phyloP scores from a whole-genome alignment of 1,284 basidiomycete species.

The Puccinia triticina region DNA sequence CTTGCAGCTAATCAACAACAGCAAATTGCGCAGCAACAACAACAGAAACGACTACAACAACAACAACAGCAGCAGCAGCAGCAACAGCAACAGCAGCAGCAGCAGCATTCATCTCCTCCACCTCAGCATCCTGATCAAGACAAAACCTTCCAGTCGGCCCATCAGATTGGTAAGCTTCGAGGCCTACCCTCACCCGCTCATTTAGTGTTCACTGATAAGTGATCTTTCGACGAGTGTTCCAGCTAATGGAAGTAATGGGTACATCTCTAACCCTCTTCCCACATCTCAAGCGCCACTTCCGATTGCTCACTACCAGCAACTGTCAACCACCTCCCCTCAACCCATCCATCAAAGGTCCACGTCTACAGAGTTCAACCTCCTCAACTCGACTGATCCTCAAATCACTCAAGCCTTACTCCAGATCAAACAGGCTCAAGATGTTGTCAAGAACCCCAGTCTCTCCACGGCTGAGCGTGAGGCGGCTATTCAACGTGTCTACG shows the following conservation, averaged over 20 bases:
- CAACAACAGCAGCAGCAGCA: constrained; percentile 34
- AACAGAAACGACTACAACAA: constrained; percentile 27
- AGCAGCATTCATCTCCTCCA: constrained; percentile 24
- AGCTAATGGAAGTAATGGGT: constrained; percentile 16
- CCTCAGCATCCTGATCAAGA: constrained; percentile 34
- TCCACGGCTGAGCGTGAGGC: constrained; percentile 32
- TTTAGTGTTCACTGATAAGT: not conserved
- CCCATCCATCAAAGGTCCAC: constrained; percentile 6
- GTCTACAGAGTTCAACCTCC: not conserved
- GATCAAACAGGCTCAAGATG: constrained; percentile 40
- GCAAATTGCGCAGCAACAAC: constrained; percentile 36
- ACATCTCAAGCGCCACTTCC: constrained; percentile 25
- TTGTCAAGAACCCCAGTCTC: constrained; percentile 15
- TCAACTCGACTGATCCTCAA: constrained; percentile 12
- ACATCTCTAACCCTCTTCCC: constrained; percentile 6
- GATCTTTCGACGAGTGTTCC: not conserved
- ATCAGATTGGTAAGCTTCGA: constrained; percentile 40
- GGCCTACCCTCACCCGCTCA: not conserved
- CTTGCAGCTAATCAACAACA: constrained; percentile 41
- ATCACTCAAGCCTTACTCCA: constrained; percentile 14
- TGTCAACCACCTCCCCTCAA: not conserved
- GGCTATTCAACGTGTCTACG: constrained; percentile 10
- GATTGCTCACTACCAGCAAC: constrained; percentile 25
- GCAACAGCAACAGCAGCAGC: constrained; percentile 25
- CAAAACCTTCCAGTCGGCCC: constrained; percentile 19